Evolutionary conservation across 75 land plant species (phyloP).

Genomic region (Cupressus sempervirens): DNA sequence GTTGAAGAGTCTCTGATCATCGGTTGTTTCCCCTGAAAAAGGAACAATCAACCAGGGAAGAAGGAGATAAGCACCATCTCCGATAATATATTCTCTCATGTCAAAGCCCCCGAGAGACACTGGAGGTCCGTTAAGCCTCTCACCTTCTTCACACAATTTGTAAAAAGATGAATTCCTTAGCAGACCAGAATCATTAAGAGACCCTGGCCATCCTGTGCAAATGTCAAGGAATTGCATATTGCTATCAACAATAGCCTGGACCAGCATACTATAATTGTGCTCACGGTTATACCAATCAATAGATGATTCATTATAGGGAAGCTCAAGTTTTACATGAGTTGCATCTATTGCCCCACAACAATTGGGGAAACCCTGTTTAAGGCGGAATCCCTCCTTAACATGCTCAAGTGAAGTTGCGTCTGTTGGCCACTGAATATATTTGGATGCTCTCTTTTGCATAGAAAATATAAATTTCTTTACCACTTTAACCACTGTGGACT

Average conservation of each 20-base stretch:
- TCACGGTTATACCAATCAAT: slow-evolving; percentile 18
- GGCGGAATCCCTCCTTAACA: slow-evolving; percentile 22
- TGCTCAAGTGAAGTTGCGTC: slow-evolving; percentile 13
- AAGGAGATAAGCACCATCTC: slow-evolving; percentile 20
- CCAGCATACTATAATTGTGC: slow-evolving; percentile 21
- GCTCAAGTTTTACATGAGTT: slow-evolving; percentile 22
- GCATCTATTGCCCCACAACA: slow-evolving; percentile 31
- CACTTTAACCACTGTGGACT: slow-evolving; percentile 21
- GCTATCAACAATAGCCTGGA: slow-evolving; percentile 35
- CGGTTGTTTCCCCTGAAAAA: slow-evolving; percentile 1
- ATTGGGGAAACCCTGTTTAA: slow-evolving; percentile 22
- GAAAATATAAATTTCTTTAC: slow-evolving; percentile 17
- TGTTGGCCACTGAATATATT: slow-evolving; percentile 27
- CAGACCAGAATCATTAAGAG: slow-evolving; percentile 20
- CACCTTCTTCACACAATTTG: slow-evolving; percentile 12
- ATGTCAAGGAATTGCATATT: slow-evolving; percentile 27
- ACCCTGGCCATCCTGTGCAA: slow-evolving; percentile 20
- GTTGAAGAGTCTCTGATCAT: slow-evolving; percentile 19
- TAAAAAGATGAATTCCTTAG: slow-evolving; percentile 15
- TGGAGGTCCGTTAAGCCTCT: slow-evolving; percentile 20
- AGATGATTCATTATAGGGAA: slow-evolving; percentile 14
- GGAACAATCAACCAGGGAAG: slow-evolving; percentile 28
- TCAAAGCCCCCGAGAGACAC: background rate
- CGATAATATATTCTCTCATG: slow-evolving; percentile 25
- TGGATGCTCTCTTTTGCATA: slow-evolving; percentile 11